These are phyloP conservation scores for Holtermanniella nyarrowii DNA, from an alignment of 768 basidiomycete genomes.

Conservation along the genomic window DNA sequence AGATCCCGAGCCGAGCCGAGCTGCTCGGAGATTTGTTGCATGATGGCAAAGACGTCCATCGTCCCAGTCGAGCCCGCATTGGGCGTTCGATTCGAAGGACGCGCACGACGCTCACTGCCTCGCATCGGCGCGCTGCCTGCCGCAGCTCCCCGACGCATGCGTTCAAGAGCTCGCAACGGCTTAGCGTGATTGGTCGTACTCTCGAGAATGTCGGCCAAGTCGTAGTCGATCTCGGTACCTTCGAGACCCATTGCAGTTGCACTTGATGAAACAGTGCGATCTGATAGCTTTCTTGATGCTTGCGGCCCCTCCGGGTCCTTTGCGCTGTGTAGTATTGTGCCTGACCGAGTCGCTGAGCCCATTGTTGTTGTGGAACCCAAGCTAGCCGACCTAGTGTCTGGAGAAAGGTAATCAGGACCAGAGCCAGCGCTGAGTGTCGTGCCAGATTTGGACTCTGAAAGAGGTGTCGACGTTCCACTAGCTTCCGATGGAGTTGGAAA, in stretches of 20 bases:
- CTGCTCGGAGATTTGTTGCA: conserved; percentile 72
- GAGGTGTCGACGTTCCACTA: conserved; percentile 16
- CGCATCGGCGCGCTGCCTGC: neutral
- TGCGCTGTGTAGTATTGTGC: too few relatives aligned
- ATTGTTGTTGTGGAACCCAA: neutral
- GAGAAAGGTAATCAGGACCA: neutral
- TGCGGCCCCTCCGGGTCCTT: too few relatives aligned
- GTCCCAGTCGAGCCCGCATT: conserved; percentile 43
- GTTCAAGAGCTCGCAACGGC: conserved; percentile 60
- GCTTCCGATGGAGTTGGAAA: conserved; percentile 9
- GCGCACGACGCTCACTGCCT: conserved; percentile 5
- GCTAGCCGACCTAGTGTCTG: neutral
- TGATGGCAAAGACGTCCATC: conserved; percentile 70
- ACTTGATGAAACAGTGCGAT: neutral
- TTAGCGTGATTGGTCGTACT: conserved; percentile 60
- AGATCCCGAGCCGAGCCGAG: conserved; percentile 57
- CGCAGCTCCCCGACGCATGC: conserved; percentile 48
- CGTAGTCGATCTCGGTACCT: conserved; percentile 42
- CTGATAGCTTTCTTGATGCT: neutral
- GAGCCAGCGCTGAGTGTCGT: neutral
- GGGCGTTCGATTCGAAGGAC: conserved; percentile 10
- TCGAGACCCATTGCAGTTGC: conserved; percentile 26
- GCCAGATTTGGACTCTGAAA: conserved; percentile 12
- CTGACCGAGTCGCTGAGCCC: too few relatives aligned
- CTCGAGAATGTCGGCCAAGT: conserved; percentile 54